Evolutionary conservation across 305 asterid species (phyloP).

Genomic region (Ilex paraguariensis): DNA sequence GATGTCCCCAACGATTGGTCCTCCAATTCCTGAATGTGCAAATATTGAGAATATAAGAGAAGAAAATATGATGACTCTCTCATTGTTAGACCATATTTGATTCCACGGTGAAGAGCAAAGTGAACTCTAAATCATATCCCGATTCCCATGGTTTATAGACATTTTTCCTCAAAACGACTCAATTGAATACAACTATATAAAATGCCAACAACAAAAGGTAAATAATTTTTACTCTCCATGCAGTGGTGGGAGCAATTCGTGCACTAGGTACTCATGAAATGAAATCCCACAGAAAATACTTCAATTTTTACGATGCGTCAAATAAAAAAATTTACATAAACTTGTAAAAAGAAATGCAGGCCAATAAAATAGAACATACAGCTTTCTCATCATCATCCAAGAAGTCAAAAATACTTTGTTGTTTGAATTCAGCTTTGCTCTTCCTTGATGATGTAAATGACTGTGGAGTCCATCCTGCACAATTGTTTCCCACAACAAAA

Average conservation of each 20-base stretch:
- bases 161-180: too few relatives aligned
- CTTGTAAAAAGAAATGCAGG: constrained; percentile 8
- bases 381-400: constrained; percentile 93
- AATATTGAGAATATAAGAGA: background rate
- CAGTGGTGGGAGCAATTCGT: too few relatives aligned
- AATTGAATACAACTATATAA: too few relatives aligned
- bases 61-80: background rate
- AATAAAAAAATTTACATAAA: background rate
- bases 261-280: background rate
- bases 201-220: background rate
- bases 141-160: too few relatives aligned
- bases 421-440: constrained; percentile 66
- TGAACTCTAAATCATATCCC: too few relatives aligned
- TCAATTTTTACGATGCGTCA: background rate
- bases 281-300: constrained; percentile 9
- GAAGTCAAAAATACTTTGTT: constrained; percentile 64
- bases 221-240: background rate
- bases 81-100: too few relatives aligned
- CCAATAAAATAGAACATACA: constrained; percentile 38
- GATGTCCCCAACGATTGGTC: constrained; percentile 68
- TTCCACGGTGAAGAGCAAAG: too few relatives aligned
- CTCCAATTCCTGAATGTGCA: constrained; percentile 66
- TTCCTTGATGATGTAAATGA: constrained; percentile 87
- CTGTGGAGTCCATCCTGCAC: constrained; percentile 88
- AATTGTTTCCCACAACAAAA: too few relatives aligned